Evolutionary conservation across 306 rosid genomes (phyloP).

Genomic region (Vicia sativa): DNA sequence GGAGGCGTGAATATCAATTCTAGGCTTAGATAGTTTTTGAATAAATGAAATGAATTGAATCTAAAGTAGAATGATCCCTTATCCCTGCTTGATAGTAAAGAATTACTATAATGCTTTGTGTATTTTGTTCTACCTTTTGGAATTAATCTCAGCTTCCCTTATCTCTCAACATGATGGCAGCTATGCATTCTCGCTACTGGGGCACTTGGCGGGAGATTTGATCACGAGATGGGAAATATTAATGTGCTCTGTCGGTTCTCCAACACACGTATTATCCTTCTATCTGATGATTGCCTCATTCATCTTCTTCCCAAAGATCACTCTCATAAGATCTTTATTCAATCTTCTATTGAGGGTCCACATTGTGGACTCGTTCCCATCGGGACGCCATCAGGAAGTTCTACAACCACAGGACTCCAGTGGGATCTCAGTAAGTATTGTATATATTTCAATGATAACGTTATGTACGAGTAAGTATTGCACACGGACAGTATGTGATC

Average conservation of each 20-base stretch:
- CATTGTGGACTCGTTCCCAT: constrained; percentile 96
- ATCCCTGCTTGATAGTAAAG: constrained; percentile 10
- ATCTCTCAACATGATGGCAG: constrained; percentile 48
- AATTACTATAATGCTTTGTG: constrained; percentile 13
- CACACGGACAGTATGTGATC: not conserved
- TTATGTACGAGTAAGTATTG: not conserved
- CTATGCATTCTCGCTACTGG: constrained; percentile 84
- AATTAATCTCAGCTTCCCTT: constrained; percentile 2
- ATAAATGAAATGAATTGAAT: constrained; percentile 21
- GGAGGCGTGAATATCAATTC: not conserved
- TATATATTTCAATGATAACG: constrained; percentile 4
- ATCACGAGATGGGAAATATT: constrained; percentile 92
- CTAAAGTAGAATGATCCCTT: not conserved
- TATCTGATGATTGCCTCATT: constrained; percentile 85
- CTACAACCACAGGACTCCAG: constrained; percentile 86
- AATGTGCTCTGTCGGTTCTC: constrained; percentile 81
- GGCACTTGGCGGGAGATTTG: constrained; percentile 98
- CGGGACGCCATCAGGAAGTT: constrained; percentile 75
- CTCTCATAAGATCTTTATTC: constrained; percentile 69
- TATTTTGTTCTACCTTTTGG: constrained; percentile 16
- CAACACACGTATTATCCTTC: constrained; percentile 62
- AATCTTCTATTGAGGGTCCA: constrained; percentile 80
- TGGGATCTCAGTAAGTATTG: constrained; percentile 93
- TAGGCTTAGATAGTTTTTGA: constrained; percentile 20
- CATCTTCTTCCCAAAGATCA: constrained; percentile 78